phyloP scores from a whole-genome alignment of 768 basidiomycete species.

The Hirschioporus abietinus region DNA sequence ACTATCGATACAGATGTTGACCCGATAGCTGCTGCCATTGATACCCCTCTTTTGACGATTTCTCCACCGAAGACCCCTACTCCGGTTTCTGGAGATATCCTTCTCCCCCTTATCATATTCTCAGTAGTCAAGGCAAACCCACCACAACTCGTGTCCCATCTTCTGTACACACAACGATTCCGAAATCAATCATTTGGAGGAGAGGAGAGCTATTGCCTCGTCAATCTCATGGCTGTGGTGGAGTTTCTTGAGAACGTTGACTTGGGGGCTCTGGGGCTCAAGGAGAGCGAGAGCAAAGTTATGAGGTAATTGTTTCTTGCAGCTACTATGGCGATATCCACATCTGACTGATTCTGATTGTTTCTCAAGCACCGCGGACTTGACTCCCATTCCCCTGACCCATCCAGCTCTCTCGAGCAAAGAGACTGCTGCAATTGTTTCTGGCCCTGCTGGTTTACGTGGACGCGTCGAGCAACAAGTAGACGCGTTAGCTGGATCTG shows the following conservation, averaged over 20 bases:
- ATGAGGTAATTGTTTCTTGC: constrained; percentile 40
- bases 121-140: constrained; percentile 94
- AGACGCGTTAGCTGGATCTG: constrained; percentile 75
- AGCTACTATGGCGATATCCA: neutral
- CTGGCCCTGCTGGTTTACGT: constrained; percentile 52
- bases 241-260: constrained; percentile 97
- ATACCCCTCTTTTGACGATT: constrained; percentile 13
- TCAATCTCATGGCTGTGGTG: constrained; percentile 92
- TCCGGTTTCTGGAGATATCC: constrained; percentile 78
- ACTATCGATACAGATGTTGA: neutral
- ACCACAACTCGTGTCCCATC: constrained; percentile 64
- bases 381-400: constrained; percentile 75
- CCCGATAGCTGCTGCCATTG: constrained; percentile 10
- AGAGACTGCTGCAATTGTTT: constrained; percentile 38
- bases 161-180: constrained; percentile 61
- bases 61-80: constrained; percentile 30
- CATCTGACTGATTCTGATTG: neutral
- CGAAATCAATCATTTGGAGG: constrained; percentile 57
- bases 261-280: constrained; percentile 61
- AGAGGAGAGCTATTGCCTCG: constrained; percentile 88
- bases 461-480: constrained; percentile 76
- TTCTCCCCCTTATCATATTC: constrained; percentile 91
- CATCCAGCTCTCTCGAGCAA: constrained; percentile 46
- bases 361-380: constrained; percentile 52
- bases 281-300: constrained; percentile 49